Evolutionary conservation across 2,329 filamentous ascomycete species (phyloP).

Genomic region (Fusarium zealandicum): DNA sequence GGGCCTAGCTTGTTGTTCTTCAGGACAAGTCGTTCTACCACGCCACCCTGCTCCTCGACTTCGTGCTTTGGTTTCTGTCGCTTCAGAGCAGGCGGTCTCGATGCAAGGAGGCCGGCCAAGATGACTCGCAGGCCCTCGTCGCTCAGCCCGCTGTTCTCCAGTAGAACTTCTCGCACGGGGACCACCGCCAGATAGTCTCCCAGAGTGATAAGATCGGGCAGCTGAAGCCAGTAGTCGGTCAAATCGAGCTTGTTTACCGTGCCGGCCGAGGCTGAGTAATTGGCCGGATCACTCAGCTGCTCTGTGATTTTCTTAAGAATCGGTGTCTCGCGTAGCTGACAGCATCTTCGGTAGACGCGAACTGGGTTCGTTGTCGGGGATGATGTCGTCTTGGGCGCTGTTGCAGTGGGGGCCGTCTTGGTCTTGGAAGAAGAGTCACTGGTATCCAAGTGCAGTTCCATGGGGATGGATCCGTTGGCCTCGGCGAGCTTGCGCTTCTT

Average conservation of each 20-base stretch:
- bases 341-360: slow-evolving; percentile 92
- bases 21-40: slow-evolving; percentile 85
- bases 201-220: slow-evolving; percentile 84
- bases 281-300: slow-evolving; percentile 78
- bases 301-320: slow-evolving; percentile 92
- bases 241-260: slow-evolving; percentile 84
- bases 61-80: slow-evolving; percentile 57
- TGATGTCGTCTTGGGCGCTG: slow-evolving; percentile 41
- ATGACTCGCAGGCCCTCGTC: slow-evolving; percentile 89
- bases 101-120: slow-evolving; percentile 83
- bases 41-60: slow-evolving; percentile 65
- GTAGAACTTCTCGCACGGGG: slow-evolving; percentile 82
- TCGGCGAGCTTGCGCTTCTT: slow-evolving; percentile 85
- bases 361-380: slow-evolving; percentile 88
- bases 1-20: slow-evolving; percentile 91
- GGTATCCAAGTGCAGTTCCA: slow-evolving; percentile 79
- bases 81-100: slow-evolving; percentile 69
- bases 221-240: slow-evolving; percentile 81
- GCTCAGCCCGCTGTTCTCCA: slow-evolving; percentile 86
- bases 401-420: slow-evolving; percentile 23
- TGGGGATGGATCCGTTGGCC: slow-evolving; percentile 84
- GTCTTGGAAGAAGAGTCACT: slow-evolving; percentile 61
- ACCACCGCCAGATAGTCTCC: slow-evolving; percentile 95
- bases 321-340: slow-evolving; percentile 89
- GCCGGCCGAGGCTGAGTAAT: slow-evolving; percentile 71